Conservation (phyloP, 225 moss, liverwort and hornwort genomes). For the Marchantia paleacea region DNA sequence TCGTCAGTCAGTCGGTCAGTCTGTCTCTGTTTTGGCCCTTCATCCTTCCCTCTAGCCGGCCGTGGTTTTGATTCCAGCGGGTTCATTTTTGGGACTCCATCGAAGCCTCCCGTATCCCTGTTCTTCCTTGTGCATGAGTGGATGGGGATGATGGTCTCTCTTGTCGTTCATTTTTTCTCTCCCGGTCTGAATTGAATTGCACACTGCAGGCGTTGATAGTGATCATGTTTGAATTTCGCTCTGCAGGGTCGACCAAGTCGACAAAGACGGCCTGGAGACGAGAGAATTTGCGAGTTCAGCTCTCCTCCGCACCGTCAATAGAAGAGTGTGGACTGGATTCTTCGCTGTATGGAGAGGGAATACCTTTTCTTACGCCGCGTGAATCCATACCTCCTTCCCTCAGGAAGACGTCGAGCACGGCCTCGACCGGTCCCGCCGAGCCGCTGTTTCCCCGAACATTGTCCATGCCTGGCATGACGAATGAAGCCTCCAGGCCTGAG, state of each 20-base stretch:
- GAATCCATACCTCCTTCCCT: constrained; percentile 15
- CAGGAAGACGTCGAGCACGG: constrained; percentile 28
- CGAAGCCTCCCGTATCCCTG: background rate
- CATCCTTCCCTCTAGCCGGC: no score
- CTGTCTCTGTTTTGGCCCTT: no score
- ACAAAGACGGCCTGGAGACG: constrained; percentile 72
- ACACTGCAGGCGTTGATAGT: background rate
- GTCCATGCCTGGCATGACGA: constrained; percentile 20
- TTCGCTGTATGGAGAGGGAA: constrained; percentile 60
- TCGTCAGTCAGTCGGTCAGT: no score
- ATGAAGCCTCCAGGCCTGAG: constrained; percentile 19
- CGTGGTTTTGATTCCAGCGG: background rate
- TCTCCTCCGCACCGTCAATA: constrained; percentile 78
- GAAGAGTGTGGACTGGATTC: constrained; percentile 93
- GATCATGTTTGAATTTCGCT: background rate
- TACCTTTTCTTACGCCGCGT: constrained; percentile 50
- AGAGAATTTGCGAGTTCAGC: constrained; percentile 54
- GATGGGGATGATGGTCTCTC: background rate
- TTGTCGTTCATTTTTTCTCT: no score
- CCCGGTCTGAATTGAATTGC: background rate
- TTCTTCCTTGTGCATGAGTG: background rate
- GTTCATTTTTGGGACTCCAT: no score
- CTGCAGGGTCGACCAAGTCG: constrained; percentile 3
- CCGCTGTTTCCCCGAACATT: constrained; percentile 11
- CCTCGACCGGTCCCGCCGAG: constrained; percentile 25